These are phyloP conservation scores for Blastobotrys indianensis DNA, from an alignment of 1,139 yeast genomes.

Conservation along the genomic window DNA sequence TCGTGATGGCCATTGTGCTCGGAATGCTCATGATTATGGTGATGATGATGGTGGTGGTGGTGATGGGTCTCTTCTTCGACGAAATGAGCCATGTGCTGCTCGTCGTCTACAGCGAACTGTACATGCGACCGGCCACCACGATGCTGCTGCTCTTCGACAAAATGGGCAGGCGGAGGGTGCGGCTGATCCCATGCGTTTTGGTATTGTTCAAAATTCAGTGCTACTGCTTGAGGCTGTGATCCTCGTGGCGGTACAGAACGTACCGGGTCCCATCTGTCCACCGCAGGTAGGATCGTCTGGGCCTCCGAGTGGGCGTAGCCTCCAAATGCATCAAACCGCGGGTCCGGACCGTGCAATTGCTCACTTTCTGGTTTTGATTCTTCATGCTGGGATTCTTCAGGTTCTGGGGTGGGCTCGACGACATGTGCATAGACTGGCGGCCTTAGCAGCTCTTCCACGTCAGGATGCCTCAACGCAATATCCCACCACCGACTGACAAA, in stretches of 20 bases:
- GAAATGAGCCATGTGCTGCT: not conserved
- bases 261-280: slow-evolving; percentile 40
- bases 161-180: slow-evolving; percentile 4
- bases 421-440: not conserved
- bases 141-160: slow-evolving; percentile 4
- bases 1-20: not conserved
- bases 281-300: slow-evolving; percentile 27
- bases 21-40: slow-evolving; percentile 1
- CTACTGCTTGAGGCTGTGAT: slow-evolving; percentile 38
- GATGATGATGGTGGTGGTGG: slow-evolving; percentile 6
- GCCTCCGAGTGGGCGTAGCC: slow-evolving; percentile 9
- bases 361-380: not conserved
- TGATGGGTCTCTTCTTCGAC: not conserved
- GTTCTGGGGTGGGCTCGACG: not conserved
- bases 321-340: slow-evolving; percentile 23
- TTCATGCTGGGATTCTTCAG: not conserved
- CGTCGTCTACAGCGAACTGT: not conserved
- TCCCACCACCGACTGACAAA: slow-evolving; percentile 14
- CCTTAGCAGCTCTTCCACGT: not conserved
- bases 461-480: slow-evolving; percentile 5
- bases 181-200: slow-evolving; percentile 29
- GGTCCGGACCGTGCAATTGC: slow-evolving; percentile 1
- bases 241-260: slow-evolving; percentile 38
- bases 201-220: slow-evolving; percentile 23
- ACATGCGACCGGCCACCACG: not conserved